These are phyloP conservation scores for Paecilomyces dactylethromorphus DNA, from an alignment of 2,329 filamentous ascomycete species.

Conservation along the genomic window DNA sequence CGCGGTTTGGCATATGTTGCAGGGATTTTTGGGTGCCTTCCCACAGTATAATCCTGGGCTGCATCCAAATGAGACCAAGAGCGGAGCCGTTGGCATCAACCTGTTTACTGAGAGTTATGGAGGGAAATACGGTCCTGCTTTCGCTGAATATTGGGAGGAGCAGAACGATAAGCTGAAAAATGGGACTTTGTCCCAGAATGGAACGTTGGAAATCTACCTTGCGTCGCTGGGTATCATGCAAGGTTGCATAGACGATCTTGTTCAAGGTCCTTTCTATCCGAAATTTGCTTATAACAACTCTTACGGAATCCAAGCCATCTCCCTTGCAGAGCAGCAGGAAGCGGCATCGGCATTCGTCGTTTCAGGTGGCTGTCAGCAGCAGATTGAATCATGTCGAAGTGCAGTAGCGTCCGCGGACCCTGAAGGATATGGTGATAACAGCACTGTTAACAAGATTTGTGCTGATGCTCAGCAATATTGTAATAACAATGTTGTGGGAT, in stretches of 20 bases:
- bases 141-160: slow-evolving; percentile 51
- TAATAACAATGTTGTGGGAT: slow-evolving; percentile 31
- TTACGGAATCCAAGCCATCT: slow-evolving; percentile 49
- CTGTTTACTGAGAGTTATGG: slow-evolving; percentile 65
- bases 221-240: slow-evolving; percentile 64
- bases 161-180: slow-evolving; percentile 52
- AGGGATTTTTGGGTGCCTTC: slow-evolving; percentile 44
- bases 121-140: slow-evolving; percentile 62
- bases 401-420: slow-evolving; percentile 13
- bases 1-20: slow-evolving; percentile 49
- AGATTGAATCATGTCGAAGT: slow-evolving; percentile 13
- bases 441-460: slow-evolving; percentile 16
- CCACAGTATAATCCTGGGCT: slow-evolving; percentile 23
- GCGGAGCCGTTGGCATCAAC: slow-evolving; percentile 31
- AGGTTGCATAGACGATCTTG: slow-evolving; percentile 60
- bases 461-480: slow-evolving; percentile 19
- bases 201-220: slow-evolving; percentile 55
- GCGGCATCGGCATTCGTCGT: slow-evolving; percentile 9
- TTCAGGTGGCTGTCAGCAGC: slow-evolving; percentile 16
- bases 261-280: slow-evolving; percentile 44
- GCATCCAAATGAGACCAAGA: slow-evolving; percentile 1
- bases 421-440: slow-evolving; percentile 11
- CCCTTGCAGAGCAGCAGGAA: slow-evolving; percentile 33
- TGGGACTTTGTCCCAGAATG: slow-evolving; percentile 44
- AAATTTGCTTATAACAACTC: slow-evolving; percentile 40